Evolutionary conservation across 768 basidiomycete genomes (phyloP), one percentile per base, ranked within the genome.

Genomic region (Mycena sanguinolenta): DNA sequence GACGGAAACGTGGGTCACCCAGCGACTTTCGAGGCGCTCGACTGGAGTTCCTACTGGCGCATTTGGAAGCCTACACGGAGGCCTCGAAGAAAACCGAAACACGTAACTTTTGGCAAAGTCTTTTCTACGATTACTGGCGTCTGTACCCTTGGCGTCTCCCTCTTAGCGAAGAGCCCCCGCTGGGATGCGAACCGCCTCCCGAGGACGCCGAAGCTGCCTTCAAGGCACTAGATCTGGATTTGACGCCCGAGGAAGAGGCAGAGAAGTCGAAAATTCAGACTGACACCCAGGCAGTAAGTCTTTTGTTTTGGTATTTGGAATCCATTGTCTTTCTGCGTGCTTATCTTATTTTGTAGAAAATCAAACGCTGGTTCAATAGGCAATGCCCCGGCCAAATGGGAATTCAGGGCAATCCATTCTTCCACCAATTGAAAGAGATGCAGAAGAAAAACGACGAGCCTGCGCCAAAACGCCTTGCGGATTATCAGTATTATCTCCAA

Each of bases 81-180:
- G n/a, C n/a, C n/a, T n/a, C n/a, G n/a, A n/a, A n/a, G n/a, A n/a
- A n/a, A n/a, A n/a, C n/a, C n/a, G n/a, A n/a, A n/a, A n/a, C n/a
- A n/a, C n/a, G n/a, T n/a, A n/a, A n/a, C n/a, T n/a, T n/a, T n/a
- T n/a, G n/a, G n/a, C n/a, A n/a, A n/a, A n/a, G n/a, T n/a, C n/a
- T n/a, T n/a, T n/a, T n/a, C n/a, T n/a, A n/a, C n/a, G n/a, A 34
- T 2, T 67, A 67, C 27, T 67, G 66, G 66, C 25, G 44, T 1
- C 1, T 2, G 4, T 67, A 55, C 27, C 59, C 50, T 4, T 67
- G 66, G 66, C 27, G 60, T 1, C 14, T 67, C 9, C n/a, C 36
- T 1, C n/a, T 67, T 1, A 16, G 27, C 6, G 58, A 59, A 34
- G 58, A 59, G 2, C 64, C 64, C 2, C 34, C 36, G 17, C 23